A percentile compares a stretch with the other conserved stretches of the same genome.
Conservation (phyloP, 208 protist species). For the Acanthamoeba triangularis region DNA sequence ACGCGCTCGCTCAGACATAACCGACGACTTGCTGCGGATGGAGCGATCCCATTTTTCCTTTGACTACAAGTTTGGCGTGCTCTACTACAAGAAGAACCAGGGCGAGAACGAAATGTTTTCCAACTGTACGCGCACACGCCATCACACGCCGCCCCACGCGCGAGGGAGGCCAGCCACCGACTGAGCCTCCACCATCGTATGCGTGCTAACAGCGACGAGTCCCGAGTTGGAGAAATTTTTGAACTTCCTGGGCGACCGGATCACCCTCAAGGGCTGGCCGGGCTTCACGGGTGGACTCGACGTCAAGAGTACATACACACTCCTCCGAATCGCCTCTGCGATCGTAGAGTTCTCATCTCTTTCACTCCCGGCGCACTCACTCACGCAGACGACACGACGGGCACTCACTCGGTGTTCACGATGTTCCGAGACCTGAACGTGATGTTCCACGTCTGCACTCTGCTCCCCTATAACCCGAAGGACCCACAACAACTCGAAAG, state of each 20-base stretch:
- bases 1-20: not conserved
- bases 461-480: conserved; percentile 72
- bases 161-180: too few relatives aligned
- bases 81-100: conserved; percentile 70
- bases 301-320: conserved; percentile 68
- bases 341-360: not conserved
- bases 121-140: conserved; percentile 32
- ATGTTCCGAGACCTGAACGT: conserved; percentile 71
- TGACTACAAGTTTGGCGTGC: conserved; percentile 76
- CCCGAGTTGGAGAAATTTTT: conserved; percentile 76
- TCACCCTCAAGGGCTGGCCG: conserved; percentile 76
- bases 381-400: conserved; percentile 68
- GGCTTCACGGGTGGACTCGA: conserved; percentile 78
- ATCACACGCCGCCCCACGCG: too few relatives aligned
- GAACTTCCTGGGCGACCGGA: conserved; percentile 72
- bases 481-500: conserved; percentile 75
- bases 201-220: not conserved
- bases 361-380: too few relatives aligned
- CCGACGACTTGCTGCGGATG: conserved; percentile 34
- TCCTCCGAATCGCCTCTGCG: too few relatives aligned
- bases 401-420: conserved; percentile 66
- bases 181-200: too few relatives aligned
- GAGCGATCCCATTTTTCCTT: conserved; percentile 34
- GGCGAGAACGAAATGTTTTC: conserved; percentile 75
- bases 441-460: conserved; percentile 79